Evolutionary conservation across 176 grass and related monocot genomes (phyloP), one percentile per base, ranked within the genome.

Genomic region (Triticum aestivum): DNA sequence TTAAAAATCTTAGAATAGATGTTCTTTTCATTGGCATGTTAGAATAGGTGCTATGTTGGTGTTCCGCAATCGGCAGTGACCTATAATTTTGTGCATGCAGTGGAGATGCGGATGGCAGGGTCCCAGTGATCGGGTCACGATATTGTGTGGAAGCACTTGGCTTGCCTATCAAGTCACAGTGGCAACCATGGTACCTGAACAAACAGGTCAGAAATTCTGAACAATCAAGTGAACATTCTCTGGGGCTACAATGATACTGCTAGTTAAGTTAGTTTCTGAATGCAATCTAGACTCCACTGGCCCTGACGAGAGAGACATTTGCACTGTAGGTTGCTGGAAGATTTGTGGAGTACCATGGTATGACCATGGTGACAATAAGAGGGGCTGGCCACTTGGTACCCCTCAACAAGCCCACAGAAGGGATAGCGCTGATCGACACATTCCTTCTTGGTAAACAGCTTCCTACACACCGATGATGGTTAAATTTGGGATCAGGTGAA

Each of bases 361-460:
- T 98, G 79, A 90, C 91, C 32, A 93, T 98, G 91, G 93, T 76
- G 83, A 98, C 93, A 72, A 84, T 95, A 10, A 95, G 93, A 92
- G 96, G 96, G 75, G 96, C 91, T 84, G 93, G 96, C 10, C 93
- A 98, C 77, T 65, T 98, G 86, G 93, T 94, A 34, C 96, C 96
- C 61, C 90, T 98, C 47, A 92, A 95, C 82, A 98, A 98, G 82
- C 93, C 96, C 37, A 66, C 58, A n/a, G 96, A 96, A 75, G 93
- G 91, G 2, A 86, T 95, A 35, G 24, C 88, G 10, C 88, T 98
- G 74, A 89, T 98, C 11, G 85, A 88, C 33, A 76, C 91, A 54
- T 95, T 89, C 86, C 88, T 98, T 61, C 75, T 86, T 11, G 85
- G 73, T 33, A 90, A 92, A 91, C 93, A 78, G 78, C 93, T 94